Evolutionary conservation across 2,329 filamentous ascomycete genomes (phyloP).

Genomic region (Thermothelomyces thermophilus): DNA sequence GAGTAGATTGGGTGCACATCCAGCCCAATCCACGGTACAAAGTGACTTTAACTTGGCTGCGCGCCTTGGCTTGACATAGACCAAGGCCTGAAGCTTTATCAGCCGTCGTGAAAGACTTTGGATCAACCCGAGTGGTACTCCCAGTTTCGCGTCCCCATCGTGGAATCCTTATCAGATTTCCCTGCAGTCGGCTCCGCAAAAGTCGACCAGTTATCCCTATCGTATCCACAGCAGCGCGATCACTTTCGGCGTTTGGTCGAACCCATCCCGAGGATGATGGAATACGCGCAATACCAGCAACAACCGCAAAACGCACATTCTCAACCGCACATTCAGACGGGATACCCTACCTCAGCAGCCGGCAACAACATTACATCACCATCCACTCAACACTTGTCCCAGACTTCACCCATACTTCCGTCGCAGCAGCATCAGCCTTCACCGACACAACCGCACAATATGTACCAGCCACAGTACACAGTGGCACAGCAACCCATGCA

Average conservation of each 20-base stretch:
- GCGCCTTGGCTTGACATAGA: conserved; percentile 39
- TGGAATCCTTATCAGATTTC: conserved; percentile 11
- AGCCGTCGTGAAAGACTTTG: conserved; percentile 12
- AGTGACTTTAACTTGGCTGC: conserved; percentile 36
- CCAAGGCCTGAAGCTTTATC: conserved; percentile 28
- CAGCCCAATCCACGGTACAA: conserved; percentile 40
- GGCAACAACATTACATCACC: conserved; percentile 64
- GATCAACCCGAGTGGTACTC: conserved; percentile 19
- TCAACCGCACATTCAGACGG: conserved; percentile 48
- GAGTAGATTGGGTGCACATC: conserved; percentile 49
- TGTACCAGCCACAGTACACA: conserved; percentile 72
- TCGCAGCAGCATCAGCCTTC: conserved; percentile 66
- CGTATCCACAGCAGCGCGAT: conserved; percentile 13
- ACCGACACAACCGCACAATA: conserved; percentile 62
- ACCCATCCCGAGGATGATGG: conserved; percentile 50
- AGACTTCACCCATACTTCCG: conserved; percentile 74
- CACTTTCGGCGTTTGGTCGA: conserved; percentile 18
- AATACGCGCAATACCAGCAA: conserved; percentile 68
- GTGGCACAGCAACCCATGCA: conserved; percentile 70
- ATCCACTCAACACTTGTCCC: conserved; percentile 63
- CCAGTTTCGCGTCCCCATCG: conserved; percentile 8
- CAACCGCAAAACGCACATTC: conserved; percentile 59
- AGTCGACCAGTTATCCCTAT: conserved; percentile 1
- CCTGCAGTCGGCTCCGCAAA: conserved; percentile 14
- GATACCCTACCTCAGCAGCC: conserved; percentile 54